Evolutionary conservation across 441 rosid genomes (phyloP).

Genomic region (Pelargonium fulgidum): DNA sequence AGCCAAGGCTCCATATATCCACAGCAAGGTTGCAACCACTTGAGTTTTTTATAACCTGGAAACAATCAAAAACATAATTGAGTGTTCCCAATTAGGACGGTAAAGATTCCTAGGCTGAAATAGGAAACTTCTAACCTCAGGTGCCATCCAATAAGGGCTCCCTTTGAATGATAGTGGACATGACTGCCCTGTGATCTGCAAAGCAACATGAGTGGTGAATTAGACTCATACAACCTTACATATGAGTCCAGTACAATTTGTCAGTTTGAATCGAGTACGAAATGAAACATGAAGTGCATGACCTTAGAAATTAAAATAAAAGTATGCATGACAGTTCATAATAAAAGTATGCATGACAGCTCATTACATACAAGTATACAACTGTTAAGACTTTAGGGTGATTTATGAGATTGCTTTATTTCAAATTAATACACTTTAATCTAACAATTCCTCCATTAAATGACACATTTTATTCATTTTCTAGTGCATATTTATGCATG

Average conservation of each 20-base stretch:
- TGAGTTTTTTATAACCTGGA: conserved; percentile 56
- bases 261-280: background rate
- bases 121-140: conserved; percentile 60
- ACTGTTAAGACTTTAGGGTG: too few species aligned
- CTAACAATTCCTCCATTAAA: too few species aligned
- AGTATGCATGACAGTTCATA: background rate
- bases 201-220: conserved; percentile 12
- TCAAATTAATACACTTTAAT: too few species aligned
- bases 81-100: background rate
- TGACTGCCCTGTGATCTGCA: conserved; percentile 88
- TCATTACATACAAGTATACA: too few species aligned
- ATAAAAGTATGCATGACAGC: background rate
- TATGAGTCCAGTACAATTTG: background rate
- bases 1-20: conserved; percentile 88
- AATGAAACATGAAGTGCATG: background rate
- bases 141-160: conserved; percentile 99
- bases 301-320: background rate
- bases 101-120: conserved; percentile 9
- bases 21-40: conserved; percentile 67
- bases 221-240: background rate
- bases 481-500: background rate
- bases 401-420: too few species aligned
- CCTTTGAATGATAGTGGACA: conserved; percentile 93
- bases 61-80: background rate
- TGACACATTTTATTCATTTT: too few species aligned